Base-by-base conservation (phyloP, 2,329 filamentous ascomycete genomes). In the Lachnellula subtilissima region DNA sequence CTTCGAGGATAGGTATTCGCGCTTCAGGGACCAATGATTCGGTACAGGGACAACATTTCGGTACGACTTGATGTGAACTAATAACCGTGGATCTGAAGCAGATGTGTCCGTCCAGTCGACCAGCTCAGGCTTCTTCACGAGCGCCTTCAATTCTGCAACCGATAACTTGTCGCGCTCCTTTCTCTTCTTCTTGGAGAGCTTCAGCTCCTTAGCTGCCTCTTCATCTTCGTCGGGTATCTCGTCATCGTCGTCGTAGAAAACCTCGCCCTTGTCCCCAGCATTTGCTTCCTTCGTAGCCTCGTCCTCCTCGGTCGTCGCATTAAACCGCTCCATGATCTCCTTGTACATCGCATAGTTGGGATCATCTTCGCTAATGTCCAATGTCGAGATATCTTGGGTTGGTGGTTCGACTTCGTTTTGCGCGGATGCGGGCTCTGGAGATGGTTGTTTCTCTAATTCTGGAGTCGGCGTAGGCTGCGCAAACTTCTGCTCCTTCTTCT, bases 81-180 rank as follows among this genome's bases (percentile, higher is more conserved):
- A 82, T 45, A 97, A 77, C 54, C 87, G 84, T 14, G 94, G 94
- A 70, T 99, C 92, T 25, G 89, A 85, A 0, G 94, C 92, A 15
- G 91, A 95, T 12, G 90, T 89, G 70, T 99, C 94, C 53, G 95
- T 94, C 94, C 94, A 97, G 68, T 99, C 94, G 5, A 99, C 93
- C 9, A 96, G 84, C 72, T 99, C 94, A 2, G 94, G 94, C 64
- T 92, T 93, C 66, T 81, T 83, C 58, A 97, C 94, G 54, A 96
- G 76, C 5, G 93, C 90, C 75, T 99, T 99, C 61, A 99, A 82
- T 73, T 97, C 91, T 49, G 94, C 94, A 57, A 99, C 90, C 6
- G 93, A 96, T 35, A 97, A 78, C 73, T 95, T 96, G 75, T 88
- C 95, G 70, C 91, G 80, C 74, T 88, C 85, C 76, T 97, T 99